phyloP scores from a whole-genome alignment of 2,329 filamentous ascomycete species.

The Aspergillus puulaauensis region DNA sequence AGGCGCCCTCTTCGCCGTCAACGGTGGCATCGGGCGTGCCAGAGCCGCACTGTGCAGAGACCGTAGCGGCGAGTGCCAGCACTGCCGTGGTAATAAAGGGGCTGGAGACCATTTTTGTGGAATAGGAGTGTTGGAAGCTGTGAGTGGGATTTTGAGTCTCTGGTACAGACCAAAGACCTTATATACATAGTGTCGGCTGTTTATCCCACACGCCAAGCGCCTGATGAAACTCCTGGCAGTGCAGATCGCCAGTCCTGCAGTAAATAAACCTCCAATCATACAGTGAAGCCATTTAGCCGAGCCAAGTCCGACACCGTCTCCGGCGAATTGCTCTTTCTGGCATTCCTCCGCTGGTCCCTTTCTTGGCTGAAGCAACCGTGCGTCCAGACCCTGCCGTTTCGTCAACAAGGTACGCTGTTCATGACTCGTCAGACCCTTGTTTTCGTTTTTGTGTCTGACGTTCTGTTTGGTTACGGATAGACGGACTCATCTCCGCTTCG shows the following conservation, averaged over 20 bases:
- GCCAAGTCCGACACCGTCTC: background rate
- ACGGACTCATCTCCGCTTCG: too few species aligned
- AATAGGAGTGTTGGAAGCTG: background rate
- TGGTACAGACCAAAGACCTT: background rate
- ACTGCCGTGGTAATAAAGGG: background rate
- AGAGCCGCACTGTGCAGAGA: slow-evolving; percentile 11
- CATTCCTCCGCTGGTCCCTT: too few species aligned
- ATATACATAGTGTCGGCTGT: background rate
- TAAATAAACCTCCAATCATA: background rate
- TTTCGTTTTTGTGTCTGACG: too few species aligned
- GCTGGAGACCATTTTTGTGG: background rate
- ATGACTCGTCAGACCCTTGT: too few species aligned
- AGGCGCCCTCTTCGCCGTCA: slow-evolving; percentile 1
- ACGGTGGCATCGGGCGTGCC: slow-evolving; percentile 15
- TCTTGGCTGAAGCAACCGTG: too few species aligned
- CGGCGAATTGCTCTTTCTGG: background rate
- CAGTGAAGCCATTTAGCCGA: background rate
- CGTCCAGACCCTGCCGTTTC: too few species aligned
- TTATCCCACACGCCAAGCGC: slow-evolving; percentile 1
- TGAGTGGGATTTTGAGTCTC: too few species aligned
- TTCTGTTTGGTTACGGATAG: too few species aligned
- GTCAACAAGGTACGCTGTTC: background rate
- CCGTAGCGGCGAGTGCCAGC: slow-evolving; percentile 5
- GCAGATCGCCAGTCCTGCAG: background rate
- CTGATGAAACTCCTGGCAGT: background rate